These are phyloP conservation scores for Echinosophora koreensis DNA, from an alignment of 306 rosid species.

Conservation along the genomic window DNA sequence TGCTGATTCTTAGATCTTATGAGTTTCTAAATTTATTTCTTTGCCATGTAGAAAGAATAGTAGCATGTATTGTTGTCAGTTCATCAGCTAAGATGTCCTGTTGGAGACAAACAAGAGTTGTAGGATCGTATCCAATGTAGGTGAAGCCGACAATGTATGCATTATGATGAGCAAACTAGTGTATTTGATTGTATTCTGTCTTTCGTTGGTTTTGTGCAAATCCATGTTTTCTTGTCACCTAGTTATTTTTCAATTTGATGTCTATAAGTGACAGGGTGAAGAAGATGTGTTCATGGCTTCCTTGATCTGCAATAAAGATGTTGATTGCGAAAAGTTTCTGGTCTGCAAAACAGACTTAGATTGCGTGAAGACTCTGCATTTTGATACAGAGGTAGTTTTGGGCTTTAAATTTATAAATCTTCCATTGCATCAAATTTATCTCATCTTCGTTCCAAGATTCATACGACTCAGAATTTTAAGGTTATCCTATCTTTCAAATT, in stretches of 20 bases:
- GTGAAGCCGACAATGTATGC: slow-evolving; percentile 18
- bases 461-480: slow-evolving; percentile 9
- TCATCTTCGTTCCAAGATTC: slow-evolving; percentile 27
- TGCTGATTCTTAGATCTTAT: not conserved
- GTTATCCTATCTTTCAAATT: slow-evolving; percentile 28
- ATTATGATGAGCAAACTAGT: slow-evolving; percentile 7
- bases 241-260: slow-evolving; percentile 28
- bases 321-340: slow-evolving; percentile 73
- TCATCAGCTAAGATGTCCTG: slow-evolving; percentile 29
- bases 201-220: slow-evolving; percentile 5
- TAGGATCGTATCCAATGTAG: slow-evolving; percentile 25
- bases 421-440: slow-evolving; percentile 29
- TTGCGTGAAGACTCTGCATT: slow-evolving; percentile 84
- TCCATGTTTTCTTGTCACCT: not conserved
- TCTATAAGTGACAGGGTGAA: slow-evolving; percentile 62
- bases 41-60: slow-evolving; percentile 25
- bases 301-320: slow-evolving; percentile 89
- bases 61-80: slow-evolving; percentile 30
- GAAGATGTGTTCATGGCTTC: slow-evolving; percentile 89
- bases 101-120: not conserved
- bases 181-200: slow-evolving; percentile 24
- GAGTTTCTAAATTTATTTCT: not conserved
- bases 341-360: slow-evolving; percentile 79
- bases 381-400: slow-evolving; percentile 80
- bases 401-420: slow-evolving; percentile 39